phyloP scores from a whole-genome alignment of 2,329 filamentous ascomycete species.

The Nigrograna mackinnonii region DNA sequence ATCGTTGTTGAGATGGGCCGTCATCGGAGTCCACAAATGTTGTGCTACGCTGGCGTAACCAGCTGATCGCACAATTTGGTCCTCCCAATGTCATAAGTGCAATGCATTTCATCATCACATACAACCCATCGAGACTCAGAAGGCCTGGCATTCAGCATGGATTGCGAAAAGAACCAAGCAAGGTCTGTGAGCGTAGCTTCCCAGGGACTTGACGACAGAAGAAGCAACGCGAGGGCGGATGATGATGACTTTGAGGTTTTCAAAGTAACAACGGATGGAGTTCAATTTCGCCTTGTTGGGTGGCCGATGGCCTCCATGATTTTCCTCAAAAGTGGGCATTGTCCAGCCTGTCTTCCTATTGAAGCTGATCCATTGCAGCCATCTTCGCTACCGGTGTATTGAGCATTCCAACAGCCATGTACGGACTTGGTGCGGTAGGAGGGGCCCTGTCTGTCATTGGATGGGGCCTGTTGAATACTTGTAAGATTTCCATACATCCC shows the following conservation, averaged over 20 bases:
- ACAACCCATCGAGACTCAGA: too few species aligned
- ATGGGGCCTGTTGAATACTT: slow-evolving; percentile 52
- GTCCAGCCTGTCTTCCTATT: neutral
- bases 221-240: too few species aligned
- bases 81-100: too few species aligned
- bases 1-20: too few species aligned
- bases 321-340: slow-evolving; percentile 50
- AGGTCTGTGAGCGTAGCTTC: too few species aligned
- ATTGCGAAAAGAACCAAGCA: too few species aligned
- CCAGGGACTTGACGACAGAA: too few species aligned
- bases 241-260: slow-evolving; percentile 52
- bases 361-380: slow-evolving; percentile 15
- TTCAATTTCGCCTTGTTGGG: slow-evolving; percentile 56
- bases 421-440: slow-evolving; percentile 49
- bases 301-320: slow-evolving; percentile 56
- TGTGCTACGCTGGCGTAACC: too few species aligned
- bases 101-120: too few species aligned
- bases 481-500: slow-evolving; percentile 10
- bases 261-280: slow-evolving; percentile 48
- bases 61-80: too few species aligned
- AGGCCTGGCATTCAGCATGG: too few species aligned
- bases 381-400: slow-evolving; percentile 54
- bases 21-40: too few species aligned
- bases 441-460: slow-evolving; percentile 49
- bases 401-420: slow-evolving; percentile 50